Conservation (phyloP, 2,329 filamentous ascomycete genomes). For the Volutella citrinella region DNA sequence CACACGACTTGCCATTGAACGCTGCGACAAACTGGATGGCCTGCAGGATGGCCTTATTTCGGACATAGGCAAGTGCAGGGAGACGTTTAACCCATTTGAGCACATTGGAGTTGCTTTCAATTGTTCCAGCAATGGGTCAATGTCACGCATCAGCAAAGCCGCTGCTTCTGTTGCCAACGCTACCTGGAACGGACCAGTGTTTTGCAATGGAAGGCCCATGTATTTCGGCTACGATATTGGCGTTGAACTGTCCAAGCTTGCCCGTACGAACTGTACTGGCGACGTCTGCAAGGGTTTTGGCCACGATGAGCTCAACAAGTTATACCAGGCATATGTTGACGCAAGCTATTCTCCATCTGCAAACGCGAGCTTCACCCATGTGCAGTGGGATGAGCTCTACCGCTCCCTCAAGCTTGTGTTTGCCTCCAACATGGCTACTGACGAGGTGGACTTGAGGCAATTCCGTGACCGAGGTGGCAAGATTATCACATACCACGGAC, state of each 20-base stretch:
- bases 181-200: slow-evolving; percentile 1
- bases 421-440: slow-evolving; percentile 4
- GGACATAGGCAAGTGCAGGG: slow-evolving; percentile 13
- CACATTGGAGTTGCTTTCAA: slow-evolving; percentile 9
- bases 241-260: neutral
- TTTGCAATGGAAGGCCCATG: neutral
- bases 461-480: slow-evolving; percentile 14
- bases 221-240: slow-evolving; percentile 6
- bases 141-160: neutral
- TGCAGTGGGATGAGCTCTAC: slow-evolving; percentile 1
- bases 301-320: too few species aligned
- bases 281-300: too few species aligned
- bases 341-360: too few species aligned
- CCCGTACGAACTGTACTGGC: neutral
- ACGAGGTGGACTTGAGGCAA: slow-evolving; percentile 7
- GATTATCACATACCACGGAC: slow-evolving; percentile 13
- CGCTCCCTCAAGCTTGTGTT: neutral
- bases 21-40: slow-evolving; percentile 22
- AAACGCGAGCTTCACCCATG: too few species aligned
- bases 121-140: neutral
- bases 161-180: slow-evolving; percentile 5
- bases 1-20: neutral
- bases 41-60: slow-evolving; percentile 21
- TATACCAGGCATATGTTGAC: too few species aligned
- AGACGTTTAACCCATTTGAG: slow-evolving; percentile 15